Evolutionary conservation across 208 protist genomes (phyloP), one percentile per base, ranked within the genome.

Genomic region (Wallacemonas sp.): DNA sequence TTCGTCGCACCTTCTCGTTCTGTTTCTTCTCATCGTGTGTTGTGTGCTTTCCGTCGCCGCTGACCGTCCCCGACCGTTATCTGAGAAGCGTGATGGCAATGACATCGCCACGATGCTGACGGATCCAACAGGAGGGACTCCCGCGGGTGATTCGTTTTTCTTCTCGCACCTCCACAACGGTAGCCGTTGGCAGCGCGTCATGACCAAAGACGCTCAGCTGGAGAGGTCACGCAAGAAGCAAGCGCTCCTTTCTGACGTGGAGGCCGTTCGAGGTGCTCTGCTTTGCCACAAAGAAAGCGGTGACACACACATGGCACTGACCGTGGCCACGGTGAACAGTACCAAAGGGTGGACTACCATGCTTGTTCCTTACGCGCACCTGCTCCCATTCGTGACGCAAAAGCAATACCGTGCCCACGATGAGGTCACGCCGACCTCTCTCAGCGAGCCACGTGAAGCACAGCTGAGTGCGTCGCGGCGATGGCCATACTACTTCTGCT

Each of bases 401-500:
- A 34, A 58, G 30, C 51, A 58, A 14, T 58, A 54, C 26, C 17
- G 24, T 0, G n/a, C 27, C 1, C 30, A 36, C 6, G 33, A 41
- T 33, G 17, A 11, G 17, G 2, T 1, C 27, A 8, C 54, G 1
- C 33, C 9, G 1, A 44, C 2, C 24, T 31, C 3, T 12, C 17
- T 17, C 36, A 15, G 1, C 22, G 24, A 39, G n/a, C 5, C 8
- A 6, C 26, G 51, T 17, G 51, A 34, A 1, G 31, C 30, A 3
- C 28, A 31, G 19, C 31, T 58, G n/a, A 58, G 51, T 21, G 51
- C 61, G n/a, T 30, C 54, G 33, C 42, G 56, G 59, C 54, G 66
- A 17, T 79, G 72, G 66, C 72, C 72, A 6, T 73, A 79, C 55
- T 79, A 59, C 58, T 79, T 70, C 53, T 62, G 66, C 28, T 61